phyloP scores from a whole-genome alignment of 2,329 filamentous ascomycete species.

The Monilinia aucupariae region DNA sequence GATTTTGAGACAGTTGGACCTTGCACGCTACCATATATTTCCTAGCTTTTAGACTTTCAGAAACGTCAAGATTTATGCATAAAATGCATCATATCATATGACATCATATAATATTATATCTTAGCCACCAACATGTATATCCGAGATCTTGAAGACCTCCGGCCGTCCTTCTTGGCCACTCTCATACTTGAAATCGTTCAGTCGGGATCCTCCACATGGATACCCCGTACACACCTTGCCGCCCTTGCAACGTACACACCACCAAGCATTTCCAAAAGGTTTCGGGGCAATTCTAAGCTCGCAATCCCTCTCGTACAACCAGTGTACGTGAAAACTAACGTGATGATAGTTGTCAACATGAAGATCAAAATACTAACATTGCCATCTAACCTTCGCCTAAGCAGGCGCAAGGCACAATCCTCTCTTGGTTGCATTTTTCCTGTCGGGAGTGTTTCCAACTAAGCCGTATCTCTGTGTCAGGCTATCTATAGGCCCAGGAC shows the following conservation, averaged over 20 bases:
- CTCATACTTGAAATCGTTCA: neutral
- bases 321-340: neutral
- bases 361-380: neutral
- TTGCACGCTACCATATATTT: neutral
- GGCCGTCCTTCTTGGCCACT: neutral
- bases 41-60: neutral
- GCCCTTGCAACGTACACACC: neutral
- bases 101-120: neutral
- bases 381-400: neutral
- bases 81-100: neutral
- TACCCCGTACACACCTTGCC: neutral
- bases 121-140: neutral
- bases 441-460: neutral
- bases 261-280: neutral
- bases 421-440: neutral
- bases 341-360: neutral
- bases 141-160: neutral
- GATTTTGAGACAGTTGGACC: neutral
- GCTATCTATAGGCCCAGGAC: neutral
- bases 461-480: neutral
- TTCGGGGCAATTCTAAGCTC: neutral
- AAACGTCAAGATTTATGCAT: slow-evolving; percentile 2
- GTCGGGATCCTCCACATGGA: neutral
- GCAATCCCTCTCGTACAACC: neutral
- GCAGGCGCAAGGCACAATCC: neutral